Conservation (phyloP, 495 filamentous ascomycete genomes). For the Xylaria castorea region DNA sequence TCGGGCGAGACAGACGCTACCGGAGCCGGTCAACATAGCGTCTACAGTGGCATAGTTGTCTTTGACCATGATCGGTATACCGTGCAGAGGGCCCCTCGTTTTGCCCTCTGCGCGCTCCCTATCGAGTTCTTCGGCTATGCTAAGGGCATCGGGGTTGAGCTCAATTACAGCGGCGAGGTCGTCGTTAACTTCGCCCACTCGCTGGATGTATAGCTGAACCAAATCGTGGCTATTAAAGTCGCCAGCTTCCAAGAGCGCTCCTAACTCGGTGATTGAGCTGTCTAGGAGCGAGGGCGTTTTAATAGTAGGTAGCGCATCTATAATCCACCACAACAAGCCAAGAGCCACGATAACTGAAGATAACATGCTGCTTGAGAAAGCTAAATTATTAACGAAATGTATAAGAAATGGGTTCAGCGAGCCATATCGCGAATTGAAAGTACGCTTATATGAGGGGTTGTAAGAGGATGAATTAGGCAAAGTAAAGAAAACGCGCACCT, state of each 20-base stretch:
- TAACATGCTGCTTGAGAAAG: neutral
- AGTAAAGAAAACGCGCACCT: neutral
- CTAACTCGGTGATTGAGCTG: constrained; percentile 55
- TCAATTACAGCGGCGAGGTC: constrained; percentile 60
- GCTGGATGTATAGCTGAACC: constrained; percentile 57
- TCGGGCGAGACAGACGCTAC: constrained; percentile 56
- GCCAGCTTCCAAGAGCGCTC: constrained; percentile 50
- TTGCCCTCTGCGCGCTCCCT: constrained; percentile 55
- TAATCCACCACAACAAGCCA: neutral
- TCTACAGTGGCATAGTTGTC: constrained; percentile 76
- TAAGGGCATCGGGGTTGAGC: constrained; percentile 62
- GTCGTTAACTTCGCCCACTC: constrained; percentile 61
- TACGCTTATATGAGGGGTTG: neutral
- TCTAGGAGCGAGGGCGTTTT: constrained; percentile 40
- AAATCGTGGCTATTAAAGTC: constrained; percentile 66
- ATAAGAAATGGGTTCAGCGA: neutral
- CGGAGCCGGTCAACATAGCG: constrained; percentile 64
- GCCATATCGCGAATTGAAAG: neutral
- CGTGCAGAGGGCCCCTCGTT: constrained; percentile 62
- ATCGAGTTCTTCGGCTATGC: constrained; percentile 60
- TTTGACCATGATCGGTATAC: constrained; percentile 73
- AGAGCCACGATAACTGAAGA: neutral
- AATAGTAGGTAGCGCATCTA: neutral
- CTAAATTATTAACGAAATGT: neutral
- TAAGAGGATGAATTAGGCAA: neutral